Conservation (phyloP, 371 early-diverging fungal species). For the Syncephalis fuscata region DNA sequence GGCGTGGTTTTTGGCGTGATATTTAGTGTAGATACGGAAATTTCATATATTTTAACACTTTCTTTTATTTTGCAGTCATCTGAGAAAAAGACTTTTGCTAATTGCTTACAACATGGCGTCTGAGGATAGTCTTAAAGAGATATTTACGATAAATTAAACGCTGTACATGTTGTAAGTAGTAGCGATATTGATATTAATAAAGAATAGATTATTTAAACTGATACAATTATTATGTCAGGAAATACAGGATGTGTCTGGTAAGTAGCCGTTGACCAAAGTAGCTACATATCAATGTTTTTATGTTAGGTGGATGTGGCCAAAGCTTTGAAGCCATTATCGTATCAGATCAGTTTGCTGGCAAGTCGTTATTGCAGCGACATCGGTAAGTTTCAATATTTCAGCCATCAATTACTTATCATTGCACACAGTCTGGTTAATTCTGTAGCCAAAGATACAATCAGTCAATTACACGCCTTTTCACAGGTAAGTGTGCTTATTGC, state of each 20-base stretch:
- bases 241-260: background rate
- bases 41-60: no score
- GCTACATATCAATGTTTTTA: background rate
- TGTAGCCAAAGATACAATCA: constrained; percentile 52
- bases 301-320: constrained; percentile 58
- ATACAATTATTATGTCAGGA: no score
- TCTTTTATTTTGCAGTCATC: no score
- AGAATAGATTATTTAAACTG: no score
- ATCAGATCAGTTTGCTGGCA: constrained; percentile 48
- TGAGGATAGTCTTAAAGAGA: background rate
- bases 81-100: no score
- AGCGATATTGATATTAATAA: no score
- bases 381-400: constrained; percentile 11
- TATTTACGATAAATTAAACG: constrained; percentile 4
- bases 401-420: background rate
- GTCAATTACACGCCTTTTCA: constrained; percentile 64
- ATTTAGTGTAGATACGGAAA: no score
- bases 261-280: background rate
- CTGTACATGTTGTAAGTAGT: constrained; percentile 6
- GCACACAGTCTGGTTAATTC: constrained; percentile 47
- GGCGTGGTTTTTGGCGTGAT: no score
- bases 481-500: constrained; percentile 27
- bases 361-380: constrained; percentile 49
- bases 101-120: constrained; percentile 1
- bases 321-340: constrained; percentile 63